A percentile compares a stretch with the other conserved stretches of the same genome.
phyloP scores from a whole-genome alignment of 2,329 filamentous ascomycete genomes.

The Epichloe festucae region DNA sequence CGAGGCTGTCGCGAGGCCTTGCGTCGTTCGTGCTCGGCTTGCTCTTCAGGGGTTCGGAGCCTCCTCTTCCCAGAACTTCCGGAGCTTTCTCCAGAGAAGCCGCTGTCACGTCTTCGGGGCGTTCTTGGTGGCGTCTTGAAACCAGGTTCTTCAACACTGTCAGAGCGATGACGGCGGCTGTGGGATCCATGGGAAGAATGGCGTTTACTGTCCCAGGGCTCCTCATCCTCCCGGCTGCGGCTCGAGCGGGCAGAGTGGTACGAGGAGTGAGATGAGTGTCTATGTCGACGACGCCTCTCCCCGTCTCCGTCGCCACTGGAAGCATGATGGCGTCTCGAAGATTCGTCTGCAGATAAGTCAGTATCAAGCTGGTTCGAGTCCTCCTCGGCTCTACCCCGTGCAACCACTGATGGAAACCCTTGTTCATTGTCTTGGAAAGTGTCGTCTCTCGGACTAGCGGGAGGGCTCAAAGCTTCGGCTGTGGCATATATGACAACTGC shows the following conservation, averaged over 20 bases:
- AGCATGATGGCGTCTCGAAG: slow-evolving; percentile 24
- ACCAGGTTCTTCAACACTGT: slow-evolving; percentile 23
- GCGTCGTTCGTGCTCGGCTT: slow-evolving; percentile 35
- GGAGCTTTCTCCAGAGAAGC: slow-evolving; percentile 29
- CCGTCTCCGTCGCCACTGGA: slow-evolving; percentile 24
- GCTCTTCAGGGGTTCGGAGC: slow-evolving; percentile 33
- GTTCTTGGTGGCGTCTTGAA: slow-evolving; percentile 23
- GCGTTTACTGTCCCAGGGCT: slow-evolving; percentile 17
- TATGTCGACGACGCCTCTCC: slow-evolving; percentile 29
- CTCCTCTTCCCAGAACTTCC: slow-evolving; percentile 20
- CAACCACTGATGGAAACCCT: slow-evolving; percentile 9
- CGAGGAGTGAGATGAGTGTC: slow-evolving; percentile 11
- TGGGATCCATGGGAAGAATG: slow-evolving; percentile 14
- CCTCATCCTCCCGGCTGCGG: slow-evolving; percentile 20
- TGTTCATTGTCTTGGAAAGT: slow-evolving; percentile 12
- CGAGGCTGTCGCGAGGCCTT: slow-evolving; percentile 29
- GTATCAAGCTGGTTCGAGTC: slow-evolving; percentile 29
- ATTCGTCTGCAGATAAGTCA: slow-evolving; percentile 45
- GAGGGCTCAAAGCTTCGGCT: slow-evolving; percentile 32
- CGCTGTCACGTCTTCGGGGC: slow-evolving; percentile 33
- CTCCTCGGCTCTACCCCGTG: not conserved
- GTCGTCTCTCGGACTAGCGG: slow-evolving; percentile 17
- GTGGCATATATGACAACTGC: slow-evolving; percentile 42
- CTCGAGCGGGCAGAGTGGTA: slow-evolving; percentile 22
- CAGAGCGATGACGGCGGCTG: slow-evolving; percentile 24